Conservation (phyloP, 257 asterid species). For the Solanum okadae region DNA sequence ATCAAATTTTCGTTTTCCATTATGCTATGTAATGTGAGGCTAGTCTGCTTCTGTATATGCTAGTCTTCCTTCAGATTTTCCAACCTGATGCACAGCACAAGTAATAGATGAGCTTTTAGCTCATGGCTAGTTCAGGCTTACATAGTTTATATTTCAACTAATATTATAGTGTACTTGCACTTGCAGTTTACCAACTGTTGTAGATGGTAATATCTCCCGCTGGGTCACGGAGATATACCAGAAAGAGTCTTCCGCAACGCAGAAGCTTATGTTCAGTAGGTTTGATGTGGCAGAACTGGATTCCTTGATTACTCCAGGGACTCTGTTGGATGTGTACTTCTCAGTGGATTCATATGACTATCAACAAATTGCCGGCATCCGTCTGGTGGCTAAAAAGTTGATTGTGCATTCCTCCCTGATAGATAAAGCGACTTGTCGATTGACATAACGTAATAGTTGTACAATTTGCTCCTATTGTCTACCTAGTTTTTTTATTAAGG, state of each 20-base stretch:
- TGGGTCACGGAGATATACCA: constrained; percentile 73
- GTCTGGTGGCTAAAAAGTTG: constrained; percentile 70
- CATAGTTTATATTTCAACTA: neutral
- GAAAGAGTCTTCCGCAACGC: constrained; percentile 36
- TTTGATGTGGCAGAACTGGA: constrained; percentile 46
- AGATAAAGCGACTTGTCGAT: neutral
- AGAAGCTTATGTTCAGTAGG: constrained; percentile 46
- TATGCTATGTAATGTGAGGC: neutral
- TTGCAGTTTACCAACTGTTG: constrained; percentile 53
- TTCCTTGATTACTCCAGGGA: constrained; percentile 49
- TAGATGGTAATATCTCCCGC: constrained; percentile 38
- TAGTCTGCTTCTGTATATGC: neutral
- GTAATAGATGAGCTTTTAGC: neutral
- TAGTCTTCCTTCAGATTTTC: neutral
- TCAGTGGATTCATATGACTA: constrained; percentile 66
- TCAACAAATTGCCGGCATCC: constrained; percentile 70
- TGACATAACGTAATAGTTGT: neutral
- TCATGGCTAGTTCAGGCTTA: neutral
- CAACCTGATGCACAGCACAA: neutral
- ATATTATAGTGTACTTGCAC: neutral
- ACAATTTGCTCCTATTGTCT: neutral
- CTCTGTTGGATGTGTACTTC: constrained; percentile 57
- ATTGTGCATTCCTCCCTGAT: constrained; percentile 35
- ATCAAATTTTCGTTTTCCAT: neutral
- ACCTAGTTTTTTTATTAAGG: neutral